A percentile compares a stretch with the other conserved stretches of the same genome.
phyloP scores from a whole-genome alignment of 495 filamentous ascomycete genomes.

The Penicillium cosmopolitanum region DNA sequence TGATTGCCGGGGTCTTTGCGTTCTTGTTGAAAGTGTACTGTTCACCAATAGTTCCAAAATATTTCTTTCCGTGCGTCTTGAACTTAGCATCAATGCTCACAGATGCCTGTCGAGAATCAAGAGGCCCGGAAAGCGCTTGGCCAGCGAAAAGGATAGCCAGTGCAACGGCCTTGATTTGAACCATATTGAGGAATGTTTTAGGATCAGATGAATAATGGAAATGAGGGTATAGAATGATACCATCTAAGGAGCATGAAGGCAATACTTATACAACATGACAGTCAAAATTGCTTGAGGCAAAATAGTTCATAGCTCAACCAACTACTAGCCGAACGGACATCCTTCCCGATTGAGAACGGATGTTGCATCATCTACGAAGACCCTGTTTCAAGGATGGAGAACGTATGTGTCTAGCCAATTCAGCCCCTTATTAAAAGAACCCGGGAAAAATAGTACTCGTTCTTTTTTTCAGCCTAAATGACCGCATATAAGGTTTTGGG shows the following conservation, averaged over 20 bases:
- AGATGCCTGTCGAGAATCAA: constrained; percentile 20
- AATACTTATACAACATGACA: background rate
- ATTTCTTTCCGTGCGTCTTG: constrained; percentile 30
- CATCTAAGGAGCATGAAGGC: background rate
- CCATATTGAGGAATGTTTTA: constrained; percentile 8
- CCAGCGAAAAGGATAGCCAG: constrained; percentile 20
- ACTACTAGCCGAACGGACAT: constrained; percentile 3
- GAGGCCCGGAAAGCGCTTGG: constrained; percentile 10
- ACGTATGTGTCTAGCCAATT: constrained; percentile 1
- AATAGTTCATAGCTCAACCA: background rate
- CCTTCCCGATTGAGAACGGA: constrained; percentile 7
- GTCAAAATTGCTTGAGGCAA: background rate
- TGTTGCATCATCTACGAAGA: constrained; percentile 4
- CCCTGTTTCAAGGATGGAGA: constrained; percentile 4
- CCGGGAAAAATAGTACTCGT: background rate
- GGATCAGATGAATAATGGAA: background rate
- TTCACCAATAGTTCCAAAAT: constrained; percentile 34
- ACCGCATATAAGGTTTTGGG: constrained; percentile 1
- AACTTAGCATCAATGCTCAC: constrained; percentile 27
- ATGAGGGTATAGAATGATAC: background rate
- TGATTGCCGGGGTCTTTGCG: constrained; percentile 33
- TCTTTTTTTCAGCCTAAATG: constrained; percentile 12
- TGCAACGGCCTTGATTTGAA: constrained; percentile 16
- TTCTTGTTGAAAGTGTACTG: constrained; percentile 31
- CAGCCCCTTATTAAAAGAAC: background rate